Conservation (phyloP, 805 yeast species). For the Cyberlindnera americana region DNA sequence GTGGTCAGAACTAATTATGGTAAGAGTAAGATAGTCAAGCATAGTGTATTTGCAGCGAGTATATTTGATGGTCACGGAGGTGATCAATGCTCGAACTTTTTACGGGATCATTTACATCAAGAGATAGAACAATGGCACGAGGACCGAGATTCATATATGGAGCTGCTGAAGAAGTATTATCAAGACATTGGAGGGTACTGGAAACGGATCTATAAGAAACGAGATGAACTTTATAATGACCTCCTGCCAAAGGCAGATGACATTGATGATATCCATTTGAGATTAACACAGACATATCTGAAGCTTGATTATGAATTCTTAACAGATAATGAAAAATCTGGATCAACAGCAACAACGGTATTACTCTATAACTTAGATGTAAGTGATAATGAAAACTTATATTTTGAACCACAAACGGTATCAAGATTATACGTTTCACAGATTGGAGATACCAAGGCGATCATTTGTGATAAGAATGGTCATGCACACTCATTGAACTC, state of each 20-base stretch:
- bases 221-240: constrained; percentile 32
- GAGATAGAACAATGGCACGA: constrained; percentile 44
- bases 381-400: constrained; percentile 29
- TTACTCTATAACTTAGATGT: constrained; percentile 45
- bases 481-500: constrained; percentile 73
- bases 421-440: constrained; percentile 77
- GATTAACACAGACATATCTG: constrained; percentile 63
- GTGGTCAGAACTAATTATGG: constrained; percentile 27
- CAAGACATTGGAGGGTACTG: constrained; percentile 74
- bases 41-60: constrained; percentile 58
- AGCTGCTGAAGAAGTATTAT: constrained; percentile 51
- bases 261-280: constrained; percentile 53
- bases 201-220: constrained; percentile 64
- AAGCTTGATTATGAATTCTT: constrained; percentile 63
- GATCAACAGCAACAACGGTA: constrained; percentile 73
- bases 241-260: constrained; percentile 28
- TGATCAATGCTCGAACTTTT: constrained; percentile 60
- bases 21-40: constrained; percentile 15
- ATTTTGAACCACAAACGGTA: constrained; percentile 58
- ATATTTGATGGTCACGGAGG: constrained; percentile 98
- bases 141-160: constrained; percentile 33
- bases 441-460: constrained; percentile 87
- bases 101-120: constrained; percentile 49
- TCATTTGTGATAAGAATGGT: constrained; percentile 80
- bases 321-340: constrained; percentile 32